A percentile compares a stretch with the other conserved stretches of the same genome.
These are phyloP conservation scores for Hypoxylon sp. DNA, from an alignment of 2,329 filamentous ascomycete genomes.

Conservation along the genomic window DNA sequence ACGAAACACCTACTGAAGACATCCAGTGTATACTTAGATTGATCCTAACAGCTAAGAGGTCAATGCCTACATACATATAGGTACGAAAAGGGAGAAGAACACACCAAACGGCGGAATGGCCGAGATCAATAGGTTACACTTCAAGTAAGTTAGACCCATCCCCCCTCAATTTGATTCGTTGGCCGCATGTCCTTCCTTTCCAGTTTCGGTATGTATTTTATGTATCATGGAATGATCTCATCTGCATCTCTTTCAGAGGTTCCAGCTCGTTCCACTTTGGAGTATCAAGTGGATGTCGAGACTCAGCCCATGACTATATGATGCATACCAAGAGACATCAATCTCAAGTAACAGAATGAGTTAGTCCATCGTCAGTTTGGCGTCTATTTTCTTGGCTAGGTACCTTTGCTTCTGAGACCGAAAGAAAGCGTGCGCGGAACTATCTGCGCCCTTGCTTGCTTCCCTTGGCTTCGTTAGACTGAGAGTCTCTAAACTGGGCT, in stretches of 20 bases:
- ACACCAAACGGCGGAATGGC: conserved; percentile 52
- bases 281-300: conserved; percentile 18
- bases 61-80: not conserved
- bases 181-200: conserved; percentile 26
- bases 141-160: conserved; percentile 58
- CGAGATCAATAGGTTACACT: conserved; percentile 59
- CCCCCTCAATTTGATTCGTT: conserved; percentile 22
- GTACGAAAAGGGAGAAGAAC: not conserved
- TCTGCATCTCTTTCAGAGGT: conserved; percentile 15
- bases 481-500: conserved; percentile 4
- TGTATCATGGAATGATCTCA: conserved; percentile 27
- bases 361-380: not conserved
- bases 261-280: conserved; percentile 14
- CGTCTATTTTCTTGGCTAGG: conserved; percentile 4
- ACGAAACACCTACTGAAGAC: conserved; percentile 1
- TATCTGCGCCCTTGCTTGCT: conserved; percentile 12
- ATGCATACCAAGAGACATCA: conserved; percentile 9
- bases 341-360: conserved; percentile 10
- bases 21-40: not conserved
- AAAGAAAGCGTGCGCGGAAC: not conserved
- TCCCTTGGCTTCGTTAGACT: conserved; percentile 15
- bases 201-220: conserved; percentile 25
- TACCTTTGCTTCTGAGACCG: not conserved
- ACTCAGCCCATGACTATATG: conserved; percentile 9
- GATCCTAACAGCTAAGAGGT: not conserved